These are phyloP conservation scores for Hanseniaspora mollemarum DNA, from an alignment of 805 yeast species.

Conservation along the genomic window DNA sequence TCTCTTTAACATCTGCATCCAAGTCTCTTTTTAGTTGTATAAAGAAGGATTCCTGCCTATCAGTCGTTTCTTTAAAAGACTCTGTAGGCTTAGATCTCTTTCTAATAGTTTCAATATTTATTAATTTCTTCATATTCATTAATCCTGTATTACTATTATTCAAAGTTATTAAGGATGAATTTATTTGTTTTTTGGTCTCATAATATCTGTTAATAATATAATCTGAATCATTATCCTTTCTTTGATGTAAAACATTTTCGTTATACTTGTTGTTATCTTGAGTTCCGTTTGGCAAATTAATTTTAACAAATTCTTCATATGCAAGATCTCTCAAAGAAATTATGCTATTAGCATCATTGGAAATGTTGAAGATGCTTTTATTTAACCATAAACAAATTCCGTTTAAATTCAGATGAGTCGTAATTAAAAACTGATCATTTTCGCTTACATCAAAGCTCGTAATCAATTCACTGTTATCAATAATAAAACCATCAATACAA, in stretches of 20 bases:
- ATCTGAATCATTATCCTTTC: constrained; percentile 30
- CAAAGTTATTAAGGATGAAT: constrained; percentile 53
- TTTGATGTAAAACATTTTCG: constrained; percentile 19
- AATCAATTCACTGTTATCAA: constrained; percentile 53
- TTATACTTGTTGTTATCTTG: constrained; percentile 59
- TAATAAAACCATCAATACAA: constrained; percentile 80
- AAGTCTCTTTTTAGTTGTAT: constrained; percentile 53
- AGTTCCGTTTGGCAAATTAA: constrained; percentile 60
- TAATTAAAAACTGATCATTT: constrained; percentile 79
- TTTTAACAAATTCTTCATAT: constrained; percentile 56
- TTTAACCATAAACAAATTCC: constrained; percentile 92
- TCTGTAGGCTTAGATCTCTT: constrained; percentile 82
- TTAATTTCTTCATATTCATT: constrained; percentile 57
- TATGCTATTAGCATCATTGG: constrained; percentile 15
- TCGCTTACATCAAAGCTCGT: constrained; percentile 74
- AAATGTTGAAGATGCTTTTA: constrained; percentile 64
- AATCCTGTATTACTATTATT: constrained; percentile 47
- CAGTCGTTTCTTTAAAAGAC: constrained; percentile 66
- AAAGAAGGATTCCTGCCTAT: constrained; percentile 71
- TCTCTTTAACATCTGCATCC: constrained; percentile 51
- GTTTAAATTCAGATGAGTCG: constrained; percentile 79
- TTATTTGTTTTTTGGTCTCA: constrained; percentile 52
- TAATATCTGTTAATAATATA: constrained; percentile 31
- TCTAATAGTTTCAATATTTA: constrained; percentile 73
- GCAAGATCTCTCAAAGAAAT: constrained; percentile 65